Base-by-base conservation (phyloP, 2,329 filamentous ascomycete genomes). In the Elsinoe fawcettii region DNA sequence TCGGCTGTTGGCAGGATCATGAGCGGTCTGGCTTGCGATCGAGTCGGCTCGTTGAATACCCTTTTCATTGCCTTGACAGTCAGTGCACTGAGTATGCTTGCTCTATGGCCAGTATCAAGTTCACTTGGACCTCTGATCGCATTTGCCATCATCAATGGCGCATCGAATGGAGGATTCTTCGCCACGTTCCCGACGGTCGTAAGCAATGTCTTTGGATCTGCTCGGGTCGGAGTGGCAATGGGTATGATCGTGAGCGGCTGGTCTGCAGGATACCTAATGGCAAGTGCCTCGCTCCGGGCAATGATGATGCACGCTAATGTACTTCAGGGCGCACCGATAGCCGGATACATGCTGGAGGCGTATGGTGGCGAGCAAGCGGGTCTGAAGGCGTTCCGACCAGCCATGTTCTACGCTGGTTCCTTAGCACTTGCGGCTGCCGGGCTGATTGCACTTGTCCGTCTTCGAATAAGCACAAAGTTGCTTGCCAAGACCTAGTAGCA, bases 101-200 rank as follows among this genome's bases (percentile, higher is more conserved):
- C 77, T 1, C 70, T 85, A 1, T 85, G 82, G 83, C 82, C 83
- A 0, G 74, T 80, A 0, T 81, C 80, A 1, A 77, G 71, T 7
- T 76, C 77, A 0, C 66, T 85, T 1, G 79, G 70, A 0, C 80
- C 81, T 0, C 65, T 85, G 25, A 69, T 79, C 14, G 67, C 77
- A 0, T 86, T 86, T 63, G 79, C 79, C 7, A 70, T 84, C 5
- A 69, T 85, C 20, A 85, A 84, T 60, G 83, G 83, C 0, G 69
- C 77, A 36, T 75, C 78, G 4, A 85, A 84, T 62, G 83, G 83
- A 0, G 81, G 78, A 0, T 85, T 85, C 70, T 85, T 86, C 63
- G 77, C 79, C 1, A 79, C 79, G 0, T 83, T 85, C 74, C 83
- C 83, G 0, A 84, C 82, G 0, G 81, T 82, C 1, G 78, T 85